Conservation (phyloP, 768 basidiomycete species). For the Pleurotus tuoliensis region DNA sequence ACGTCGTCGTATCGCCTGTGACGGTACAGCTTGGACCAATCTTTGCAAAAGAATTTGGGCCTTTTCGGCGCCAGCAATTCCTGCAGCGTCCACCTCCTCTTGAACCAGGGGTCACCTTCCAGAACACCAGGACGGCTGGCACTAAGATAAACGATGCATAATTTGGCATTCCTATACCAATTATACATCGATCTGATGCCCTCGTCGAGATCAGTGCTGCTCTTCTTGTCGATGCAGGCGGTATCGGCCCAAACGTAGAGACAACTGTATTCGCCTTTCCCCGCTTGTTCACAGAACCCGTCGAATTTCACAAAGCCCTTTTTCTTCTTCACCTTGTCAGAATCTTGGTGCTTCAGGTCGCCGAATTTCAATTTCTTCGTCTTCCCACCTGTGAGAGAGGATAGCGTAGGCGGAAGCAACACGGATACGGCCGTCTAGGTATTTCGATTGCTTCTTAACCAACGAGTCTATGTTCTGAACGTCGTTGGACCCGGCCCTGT, state of each 20-base stretch:
- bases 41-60: neutral
- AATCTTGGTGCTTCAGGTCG: neutral
- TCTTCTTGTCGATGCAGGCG: conserved; percentile 3
- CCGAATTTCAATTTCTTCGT: neutral
- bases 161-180: neutral
- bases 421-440: too few species aligned
- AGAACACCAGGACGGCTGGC: neutral
- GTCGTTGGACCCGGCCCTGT: too few species aligned
- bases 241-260: neutral
- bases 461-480: too few species aligned
- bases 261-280: neutral
- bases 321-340: neutral
- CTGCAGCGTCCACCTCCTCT: neutral
- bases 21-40: neutral
- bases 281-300: neutral
- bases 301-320: neutral
- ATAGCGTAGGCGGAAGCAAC: neutral
- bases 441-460: too few species aligned
- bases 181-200: neutral
- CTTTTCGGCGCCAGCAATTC: neutral
- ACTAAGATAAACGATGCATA: neutral
- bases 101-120: neutral
- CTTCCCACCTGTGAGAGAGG: conserved; percentile 1
- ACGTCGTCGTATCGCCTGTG: neutral
- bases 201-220: neutral